Conservation (phyloP, 202 grass and related monocot species). For the Carex sylvatica region DNA sequence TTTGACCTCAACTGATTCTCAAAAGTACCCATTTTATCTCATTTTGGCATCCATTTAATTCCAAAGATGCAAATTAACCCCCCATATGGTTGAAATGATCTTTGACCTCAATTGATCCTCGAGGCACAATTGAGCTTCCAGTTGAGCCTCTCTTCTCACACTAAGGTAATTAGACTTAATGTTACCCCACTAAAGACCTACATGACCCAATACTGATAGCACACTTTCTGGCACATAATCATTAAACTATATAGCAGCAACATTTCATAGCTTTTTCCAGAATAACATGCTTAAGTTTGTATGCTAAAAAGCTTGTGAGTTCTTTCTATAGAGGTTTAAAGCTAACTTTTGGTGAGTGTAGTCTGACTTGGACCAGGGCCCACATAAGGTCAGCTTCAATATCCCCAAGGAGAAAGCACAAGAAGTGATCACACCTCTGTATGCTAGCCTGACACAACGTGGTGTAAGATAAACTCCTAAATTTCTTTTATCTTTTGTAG, state of each 20-base stretch:
- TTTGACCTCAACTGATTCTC: not conserved
- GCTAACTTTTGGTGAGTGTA: slow-evolving; percentile 36
- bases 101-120: not conserved
- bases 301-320: not conserved
- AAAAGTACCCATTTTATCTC: not conserved
- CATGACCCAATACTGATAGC: not conserved
- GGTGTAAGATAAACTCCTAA: slow-evolving; percentile 49
- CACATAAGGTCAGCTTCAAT: slow-evolving; percentile 86
- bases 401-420: slow-evolving; percentile 67
- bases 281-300: not conserved
- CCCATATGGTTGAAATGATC: not conserved
- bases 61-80: not conserved
- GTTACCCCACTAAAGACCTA: not conserved
- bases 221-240: not conserved
- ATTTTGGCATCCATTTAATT: not conserved
- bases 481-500: slow-evolving; percentile 3
- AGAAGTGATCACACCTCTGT: slow-evolving; percentile 66
- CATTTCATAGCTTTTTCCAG: not conserved
- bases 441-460: slow-evolving; percentile 43
- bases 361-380: slow-evolving; percentile 70
- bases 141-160: not conserved
- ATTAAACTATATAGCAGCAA: not conserved
- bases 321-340: slow-evolving; percentile 8
- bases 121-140: not conserved
- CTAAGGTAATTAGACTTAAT: not conserved